Evolutionary conservation across 2,329 filamentous ascomycete genomes (phyloP).

Genomic region (Cercospora sojina): DNA sequence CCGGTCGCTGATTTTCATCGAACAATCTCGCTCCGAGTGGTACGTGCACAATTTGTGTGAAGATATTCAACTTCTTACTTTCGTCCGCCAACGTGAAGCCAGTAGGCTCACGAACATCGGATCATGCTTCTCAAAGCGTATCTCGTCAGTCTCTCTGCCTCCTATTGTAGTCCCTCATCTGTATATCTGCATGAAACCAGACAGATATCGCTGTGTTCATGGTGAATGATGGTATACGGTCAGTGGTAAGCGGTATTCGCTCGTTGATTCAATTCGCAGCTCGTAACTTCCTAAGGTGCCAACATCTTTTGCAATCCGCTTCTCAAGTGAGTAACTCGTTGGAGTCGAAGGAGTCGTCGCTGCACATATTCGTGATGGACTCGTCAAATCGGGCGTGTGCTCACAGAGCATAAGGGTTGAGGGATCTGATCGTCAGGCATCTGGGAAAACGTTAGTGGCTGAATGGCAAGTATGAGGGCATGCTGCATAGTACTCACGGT

Average conservation of each 20-base stretch:
- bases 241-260: slow-evolving; percentile 21
- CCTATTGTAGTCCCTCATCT: slow-evolving; percentile 1
- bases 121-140: slow-evolving; percentile 18
- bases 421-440: slow-evolving; percentile 77
- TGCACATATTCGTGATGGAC: not conserved
- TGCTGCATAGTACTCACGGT: slow-evolving; percentile 69
- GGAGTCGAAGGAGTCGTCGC: not conserved
- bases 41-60: slow-evolving; percentile 14
- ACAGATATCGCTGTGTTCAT: slow-evolving; percentile 7
- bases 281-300: not conserved
- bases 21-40: not conserved
- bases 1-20: slow-evolving; percentile 6
- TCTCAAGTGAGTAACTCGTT: not conserved
- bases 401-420: slow-evolving; percentile 72
- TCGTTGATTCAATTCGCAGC: not conserved
- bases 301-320: not conserved
- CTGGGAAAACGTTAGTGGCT: slow-evolving; percentile 51
- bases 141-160: slow-evolving; percentile 8
- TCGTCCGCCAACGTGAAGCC: not conserved
- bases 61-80: not conserved
- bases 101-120: not conserved
- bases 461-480: not conserved
- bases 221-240: slow-evolving; percentile 30
- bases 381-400: slow-evolving; percentile 6
- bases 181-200: slow-evolving; percentile 1